Conservation (phyloP, 1,139 yeast species). For the Debaryomyces sp. region DNA sequence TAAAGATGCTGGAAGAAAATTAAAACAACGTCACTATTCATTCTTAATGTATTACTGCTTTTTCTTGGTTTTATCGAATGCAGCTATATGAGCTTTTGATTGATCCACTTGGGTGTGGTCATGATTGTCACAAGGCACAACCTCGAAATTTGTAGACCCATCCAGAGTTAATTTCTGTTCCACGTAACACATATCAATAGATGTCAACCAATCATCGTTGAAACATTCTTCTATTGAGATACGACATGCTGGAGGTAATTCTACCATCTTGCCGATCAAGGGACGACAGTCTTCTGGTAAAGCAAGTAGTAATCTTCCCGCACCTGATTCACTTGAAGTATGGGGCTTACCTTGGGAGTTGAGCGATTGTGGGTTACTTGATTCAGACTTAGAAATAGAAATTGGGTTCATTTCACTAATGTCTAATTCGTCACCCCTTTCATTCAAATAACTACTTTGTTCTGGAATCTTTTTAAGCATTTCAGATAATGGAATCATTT, state of each 20-base stretch:
- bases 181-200: slow-evolving; percentile 70
- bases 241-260: slow-evolving; percentile 82
- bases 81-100: slow-evolving; percentile 93
- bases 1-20: not conserved
- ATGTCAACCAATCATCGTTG: slow-evolving; percentile 72
- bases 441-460: slow-evolving; percentile 24
- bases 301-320: slow-evolving; percentile 67
- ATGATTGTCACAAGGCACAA: slow-evolving; percentile 57
- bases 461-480: slow-evolving; percentile 44
- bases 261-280: slow-evolving; percentile 73
- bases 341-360: slow-evolving; percentile 48
- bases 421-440: slow-evolving; percentile 30
- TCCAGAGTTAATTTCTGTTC: slow-evolving; percentile 38
- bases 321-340: slow-evolving; percentile 66
- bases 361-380: slow-evolving; percentile 16
- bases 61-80: slow-evolving; percentile 77
- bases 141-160: slow-evolving; percentile 37
- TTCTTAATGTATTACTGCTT: slow-evolving; percentile 26
- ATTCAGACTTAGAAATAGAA: slow-evolving; percentile 5
- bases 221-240: slow-evolving; percentile 84
- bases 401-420: slow-evolving; percentile 19
- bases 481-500: slow-evolving; percentile 42
- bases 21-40: not conserved
- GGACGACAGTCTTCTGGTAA: slow-evolving; percentile 69
- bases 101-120: slow-evolving; percentile 88